Evolutionary conservation across 495 filamentous ascomycete species (phyloP).

Genomic region (Lichenothelia convexa): DNA sequence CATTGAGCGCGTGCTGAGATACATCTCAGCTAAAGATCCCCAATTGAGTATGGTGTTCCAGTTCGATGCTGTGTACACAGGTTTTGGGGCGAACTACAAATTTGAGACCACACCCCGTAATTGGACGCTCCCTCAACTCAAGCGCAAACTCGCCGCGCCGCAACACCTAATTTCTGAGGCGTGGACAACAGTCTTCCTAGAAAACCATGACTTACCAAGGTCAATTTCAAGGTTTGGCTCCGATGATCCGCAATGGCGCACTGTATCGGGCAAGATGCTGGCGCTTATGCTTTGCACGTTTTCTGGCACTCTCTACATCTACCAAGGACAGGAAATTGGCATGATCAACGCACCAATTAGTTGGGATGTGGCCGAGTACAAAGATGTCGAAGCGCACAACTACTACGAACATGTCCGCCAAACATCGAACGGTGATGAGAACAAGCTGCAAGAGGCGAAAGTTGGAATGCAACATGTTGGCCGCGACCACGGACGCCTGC

Average conservation of each 20-base stretch:
- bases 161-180: conserved; percentile 51
- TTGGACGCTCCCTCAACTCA: conserved; percentile 39
- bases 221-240: conserved; percentile 42
- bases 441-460: not conserved
- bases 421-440: not conserved
- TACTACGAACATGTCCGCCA: conserved; percentile 21
- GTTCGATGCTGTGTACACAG: conserved; percentile 32
- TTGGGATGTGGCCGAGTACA: conserved; percentile 51
- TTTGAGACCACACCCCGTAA: conserved; percentile 15
- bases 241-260: conserved; percentile 27
- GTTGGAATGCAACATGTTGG: conserved; percentile 5
- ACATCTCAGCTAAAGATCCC: conserved; percentile 35
- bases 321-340: conserved; percentile 62
- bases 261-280: conserved; percentile 36
- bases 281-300: conserved; percentile 38
- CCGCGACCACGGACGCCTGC: conserved; percentile 37
- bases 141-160: conserved; percentile 41
- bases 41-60: conserved; percentile 65
- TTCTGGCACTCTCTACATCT: conserved; percentile 53
- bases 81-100: not conserved
- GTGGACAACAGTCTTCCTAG: conserved; percentile 55
- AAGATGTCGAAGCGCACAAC: conserved; percentile 51
- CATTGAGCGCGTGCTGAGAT: conserved; percentile 36
- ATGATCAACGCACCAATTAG: conserved; percentile 49
- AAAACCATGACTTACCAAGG: conserved; percentile 57